Base-by-base conservation (phyloP, 2,329 filamentous ascomycete genomes). In the Colletotrichum costaricense region DNA sequence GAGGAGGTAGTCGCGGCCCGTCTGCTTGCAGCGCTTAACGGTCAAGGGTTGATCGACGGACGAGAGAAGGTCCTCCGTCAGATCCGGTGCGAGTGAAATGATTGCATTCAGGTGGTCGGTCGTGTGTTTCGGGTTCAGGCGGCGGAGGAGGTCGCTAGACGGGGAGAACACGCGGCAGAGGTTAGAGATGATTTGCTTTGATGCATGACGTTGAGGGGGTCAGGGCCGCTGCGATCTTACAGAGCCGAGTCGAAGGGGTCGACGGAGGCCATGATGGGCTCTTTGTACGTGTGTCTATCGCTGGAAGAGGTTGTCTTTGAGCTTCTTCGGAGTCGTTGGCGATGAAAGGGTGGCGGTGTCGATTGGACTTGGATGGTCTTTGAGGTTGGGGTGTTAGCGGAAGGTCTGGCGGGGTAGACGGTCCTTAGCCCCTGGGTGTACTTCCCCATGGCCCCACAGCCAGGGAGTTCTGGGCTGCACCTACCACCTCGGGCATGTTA, bases 51-150 rank as follows among this genome's bases (percentile, higher is more conserved):
- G 96, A 85, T 99, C 97, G 78, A 99, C 97, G 28, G 96, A 98
- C 77, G 96, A 97, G 76, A 99, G 94, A 56, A 99, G 94, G 83
- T 99, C 97, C 88, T 99, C 97, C 80, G 96, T 97, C 73, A 99
- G 92, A 78, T 96, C 93, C 19, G 97, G 97, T 57, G 95, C 93
- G 76, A 99, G 93, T 69, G 89, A 88, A 84, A 98, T 97, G 82
- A 99, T 95, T 80, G 92, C 90, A 84, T 94, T 93, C 79, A 99
- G 93, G 86, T 99, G 97, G 75, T 90, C 85, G 80, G 95, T 90
- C 68, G 96, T 98, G 85, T 97, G 91, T 83, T 97, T 97, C 56
- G 97, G 97, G 86, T 98, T 97, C 75, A 99, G 93, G 76, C 97
- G 97, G 79, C 97, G 96, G 84, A 99, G 96, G 82, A 99, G 95